These are phyloP conservation scores for Pythium utonaiense DNA, from an alignment of 352 stramenopile species.

Conservation along the genomic window DNA sequence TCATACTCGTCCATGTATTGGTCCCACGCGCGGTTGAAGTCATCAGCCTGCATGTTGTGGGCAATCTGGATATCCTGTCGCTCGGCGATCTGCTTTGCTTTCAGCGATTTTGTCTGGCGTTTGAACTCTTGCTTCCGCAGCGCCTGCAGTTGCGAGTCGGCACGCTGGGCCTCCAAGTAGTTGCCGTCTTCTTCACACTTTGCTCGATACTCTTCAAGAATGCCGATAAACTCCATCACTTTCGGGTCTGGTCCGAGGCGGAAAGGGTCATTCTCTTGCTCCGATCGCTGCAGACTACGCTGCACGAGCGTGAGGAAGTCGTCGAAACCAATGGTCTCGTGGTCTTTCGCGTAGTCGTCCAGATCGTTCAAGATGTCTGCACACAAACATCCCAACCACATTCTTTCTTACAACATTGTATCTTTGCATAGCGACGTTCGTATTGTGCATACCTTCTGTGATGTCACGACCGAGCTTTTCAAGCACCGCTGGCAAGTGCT, in stretches of 20 bases:
- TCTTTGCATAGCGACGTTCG: too few species aligned
- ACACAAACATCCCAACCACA: neutral
- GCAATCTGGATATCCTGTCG: slow-evolving; percentile 93
- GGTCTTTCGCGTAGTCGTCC: slow-evolving; percentile 50
- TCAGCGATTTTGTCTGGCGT: slow-evolving; percentile 89
- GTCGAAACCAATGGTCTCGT: slow-evolving; percentile 52
- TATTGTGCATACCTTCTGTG: slow-evolving; percentile 44
- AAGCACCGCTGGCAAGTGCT: slow-evolving; percentile 70
- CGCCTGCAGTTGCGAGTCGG: slow-evolving; percentile 83
- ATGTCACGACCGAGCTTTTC: slow-evolving; percentile 68
- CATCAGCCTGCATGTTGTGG: slow-evolving; percentile 94
- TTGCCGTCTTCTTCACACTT: slow-evolving; percentile 94
- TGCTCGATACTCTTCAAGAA: slow-evolving; percentile 91
- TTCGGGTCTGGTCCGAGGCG: slow-evolving; percentile 82
- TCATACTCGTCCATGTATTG: slow-evolving; percentile 96
- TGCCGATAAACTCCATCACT: slow-evolving; percentile 92
- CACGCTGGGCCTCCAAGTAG: slow-evolving; percentile 91
- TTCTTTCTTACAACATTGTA: neutral
- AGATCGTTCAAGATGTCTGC: slow-evolving; percentile 69
- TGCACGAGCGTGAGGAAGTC: slow-evolving; percentile 68
- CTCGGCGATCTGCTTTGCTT: slow-evolving; percentile 88
- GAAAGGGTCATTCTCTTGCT: slow-evolving; percentile 44
- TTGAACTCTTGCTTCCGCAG: slow-evolving; percentile 91
- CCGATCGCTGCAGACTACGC: slow-evolving; percentile 34
- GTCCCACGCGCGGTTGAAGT: slow-evolving; percentile 94